Evolutionary conservation across 306 rosid species (phyloP), one percentile per base, ranked within the genome.

Genomic region (Leucaena leucocephala): DNA sequence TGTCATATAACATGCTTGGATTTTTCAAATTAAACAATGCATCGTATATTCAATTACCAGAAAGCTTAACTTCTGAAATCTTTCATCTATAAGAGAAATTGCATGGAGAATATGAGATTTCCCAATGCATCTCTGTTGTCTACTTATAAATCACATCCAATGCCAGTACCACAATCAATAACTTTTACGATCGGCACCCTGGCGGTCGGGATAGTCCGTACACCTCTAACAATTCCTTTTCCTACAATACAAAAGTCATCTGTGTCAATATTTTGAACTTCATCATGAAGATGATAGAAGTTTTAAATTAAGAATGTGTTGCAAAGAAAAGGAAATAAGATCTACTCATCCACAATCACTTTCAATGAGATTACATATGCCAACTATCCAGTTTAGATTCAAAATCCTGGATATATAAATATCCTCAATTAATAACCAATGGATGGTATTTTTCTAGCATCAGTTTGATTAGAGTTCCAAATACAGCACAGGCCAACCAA

Each of bases 81-180:
- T 81, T 59, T 78, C 90, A 78, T 86, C 90, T 35, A 83, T 86
- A 61, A 40, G 21, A 84, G 87, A 84, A 78, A 86, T 75, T 76
- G 80, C 67, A 76, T 61, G 78, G 66, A 86, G 79, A 76, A 84
- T 78, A 34, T 71, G 72, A 57, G 90, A 86, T 72, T 86, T 86
- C 35, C 4, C 63, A 76, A 86, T 84, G 78, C 90, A 38, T 86
- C 90, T 80, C 78, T 58, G 69, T 86, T 86, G n/a, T 78, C 80
- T 4, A 86, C 87, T 44, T 87, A 86, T 72, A 86, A 68, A 86
- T 86, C 90, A 61, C 90, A 86, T 81, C 84, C 90, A 34, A 86
- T 76, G 35, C 90, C 90, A 9, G 90, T 86, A 71, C 90, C 90
- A 64, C 75, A 17, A 81, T 86, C 90, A 78, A 79, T 86, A 68